Percentiles rank a stretch among this genome's conserved stretches.
Conservation (phyloP, 1,139 yeast species). For the Suhomyces atakaporum region DNA sequence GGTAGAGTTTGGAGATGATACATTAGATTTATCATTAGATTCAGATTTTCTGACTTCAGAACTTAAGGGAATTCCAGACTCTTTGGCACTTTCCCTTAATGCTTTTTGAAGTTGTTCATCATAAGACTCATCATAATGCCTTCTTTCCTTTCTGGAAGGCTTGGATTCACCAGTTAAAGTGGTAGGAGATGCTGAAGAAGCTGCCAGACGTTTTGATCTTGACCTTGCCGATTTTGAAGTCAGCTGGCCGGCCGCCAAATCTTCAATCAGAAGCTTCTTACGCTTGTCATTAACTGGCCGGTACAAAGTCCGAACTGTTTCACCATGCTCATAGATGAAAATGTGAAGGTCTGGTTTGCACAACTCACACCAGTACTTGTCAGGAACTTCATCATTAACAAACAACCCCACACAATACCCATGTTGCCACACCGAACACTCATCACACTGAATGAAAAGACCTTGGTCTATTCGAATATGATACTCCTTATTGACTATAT, state of each 20-base stretch:
- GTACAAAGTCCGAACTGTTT: slow-evolving; percentile 46
- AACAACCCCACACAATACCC: slow-evolving; percentile 90
- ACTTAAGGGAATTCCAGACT: slow-evolving; percentile 24
- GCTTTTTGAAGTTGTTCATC: slow-evolving; percentile 72
- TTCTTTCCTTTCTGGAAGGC: slow-evolving; percentile 32
- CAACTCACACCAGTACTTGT: slow-evolving; percentile 88
- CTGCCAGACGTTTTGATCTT: slow-evolving; percentile 18
- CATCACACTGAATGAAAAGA: slow-evolving; percentile 84
- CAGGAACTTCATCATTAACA: slow-evolving; percentile 77
- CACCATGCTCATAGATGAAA: slow-evolving; percentile 38
- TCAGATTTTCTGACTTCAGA: slow-evolving; percentile 18
- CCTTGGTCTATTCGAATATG: slow-evolving; percentile 75
- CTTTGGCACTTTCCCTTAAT: slow-evolving; percentile 67
- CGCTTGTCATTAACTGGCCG: slow-evolving; percentile 51
- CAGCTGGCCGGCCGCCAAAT: slow-evolving; percentile 19
- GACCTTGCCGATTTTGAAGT: slow-evolving; percentile 15
- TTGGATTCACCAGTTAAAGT: slow-evolving; percentile 27
- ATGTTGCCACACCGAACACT: slow-evolving; percentile 96
- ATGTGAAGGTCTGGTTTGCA: slow-evolving; percentile 84
- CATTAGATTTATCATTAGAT: slow-evolving; percentile 16
- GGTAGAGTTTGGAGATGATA: slow-evolving; percentile 4
- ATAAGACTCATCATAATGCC: slow-evolving; percentile 54
- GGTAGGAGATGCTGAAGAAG: slow-evolving; percentile 14
- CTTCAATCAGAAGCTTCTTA: slow-evolving; percentile 39
- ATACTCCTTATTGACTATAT: slow-evolving; percentile 48